Base-by-base conservation (phyloP, 371 early-diverging fungal genomes). In the Rozella allomycis region DNA sequence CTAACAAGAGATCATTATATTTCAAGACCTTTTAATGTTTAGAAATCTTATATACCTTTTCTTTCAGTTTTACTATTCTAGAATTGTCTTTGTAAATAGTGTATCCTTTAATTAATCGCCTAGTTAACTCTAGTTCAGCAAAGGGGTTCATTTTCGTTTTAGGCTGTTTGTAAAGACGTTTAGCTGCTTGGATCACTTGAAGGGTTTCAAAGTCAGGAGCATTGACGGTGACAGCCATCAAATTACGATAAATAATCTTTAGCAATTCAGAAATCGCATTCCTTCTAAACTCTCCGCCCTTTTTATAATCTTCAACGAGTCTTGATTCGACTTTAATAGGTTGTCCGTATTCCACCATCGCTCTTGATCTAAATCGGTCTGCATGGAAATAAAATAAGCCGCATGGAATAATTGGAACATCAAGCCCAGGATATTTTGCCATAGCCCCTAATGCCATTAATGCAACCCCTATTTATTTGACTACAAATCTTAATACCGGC, bases 341-440 rank as follows among this genome's bases (percentile, higher is more conserved):
- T 19, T 74, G 67, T 13, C 93, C 93, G 61, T 75, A 94, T 35
- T 91, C 87, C 20, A 91, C 72, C 3, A 91, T 90, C 4, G 91
- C 93, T 34, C 88, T 65, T 5, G 88, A 87, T 23, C 94, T 70
- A 57, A 93, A 93, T 41, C 37, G 16, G 55, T 88, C 74, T 2
- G 93, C 81, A 50, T 94, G 81, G 52, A 93, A 94, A 50, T 94
- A 94, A 53, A 78, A 79, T 36, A 94, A 51, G 0, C 84, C 74
- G 19, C 75, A 72, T 17, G 93, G 91, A 1, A 94, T 80, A 46
- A 94, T 83, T 43, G 78, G 84, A 23, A 91, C 76, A 37, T 86
- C 72, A 23, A 85, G 39, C 10, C 26, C 33, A 9, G 30, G 20
- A 48, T 87, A 70, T 30, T 69, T 66, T 1, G 74, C 80, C 70